phyloP scores from a whole-genome alignment of 805 yeast genomes.

The Candida pseudofarinosa region DNA sequence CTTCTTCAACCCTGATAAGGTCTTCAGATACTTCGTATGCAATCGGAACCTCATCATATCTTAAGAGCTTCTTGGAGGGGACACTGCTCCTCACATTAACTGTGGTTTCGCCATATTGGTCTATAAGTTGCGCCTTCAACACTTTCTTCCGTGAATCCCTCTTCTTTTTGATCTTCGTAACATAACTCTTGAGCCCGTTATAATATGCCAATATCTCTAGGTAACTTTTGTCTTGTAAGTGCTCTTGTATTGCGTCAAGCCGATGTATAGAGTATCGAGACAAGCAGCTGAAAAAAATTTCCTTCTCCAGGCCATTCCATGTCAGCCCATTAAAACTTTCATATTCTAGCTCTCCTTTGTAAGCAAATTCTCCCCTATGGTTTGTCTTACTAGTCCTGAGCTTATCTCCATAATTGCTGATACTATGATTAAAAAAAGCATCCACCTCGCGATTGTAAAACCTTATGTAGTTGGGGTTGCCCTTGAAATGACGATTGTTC shows the following conservation, averaged over 20 bases:
- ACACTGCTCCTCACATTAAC: slow-evolving; percentile 6
- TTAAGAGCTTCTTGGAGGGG: slow-evolving; percentile 17
- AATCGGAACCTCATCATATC: slow-evolving; percentile 46
- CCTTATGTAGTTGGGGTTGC: slow-evolving; percentile 23
- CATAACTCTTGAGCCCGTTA: slow-evolving; percentile 27
- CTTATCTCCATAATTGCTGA: background rate
- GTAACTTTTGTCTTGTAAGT: slow-evolving; percentile 39
- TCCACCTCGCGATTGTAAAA: slow-evolving; percentile 27
- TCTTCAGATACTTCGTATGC: slow-evolving; percentile 49
- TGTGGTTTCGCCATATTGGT: background rate
- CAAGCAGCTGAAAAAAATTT: slow-evolving; percentile 45
- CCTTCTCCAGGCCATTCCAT: slow-evolving; percentile 51
- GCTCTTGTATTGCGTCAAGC: slow-evolving; percentile 34
- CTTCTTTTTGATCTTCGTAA: slow-evolving; percentile 16
- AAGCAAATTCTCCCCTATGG: slow-evolving; percentile 11
- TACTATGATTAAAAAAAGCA: slow-evolving; percentile 13
- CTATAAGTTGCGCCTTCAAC: slow-evolving; percentile 1
- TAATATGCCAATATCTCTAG: slow-evolving; percentile 47
- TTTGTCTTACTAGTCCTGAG: slow-evolving; percentile 11
- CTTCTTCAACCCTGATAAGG: slow-evolving; percentile 43
- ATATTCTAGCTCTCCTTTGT: slow-evolving; percentile 5
- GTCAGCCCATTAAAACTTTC: slow-evolving; percentile 21
- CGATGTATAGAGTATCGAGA: slow-evolving; percentile 47
- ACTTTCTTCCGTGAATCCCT: slow-evolving; percentile 1
- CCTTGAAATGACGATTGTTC: slow-evolving; percentile 17